A percentile compares a stretch with the other conserved stretches of the same genome.
Conservation (phyloP, 345 rosid genomes). For the Cochlearia excelsa region DNA sequence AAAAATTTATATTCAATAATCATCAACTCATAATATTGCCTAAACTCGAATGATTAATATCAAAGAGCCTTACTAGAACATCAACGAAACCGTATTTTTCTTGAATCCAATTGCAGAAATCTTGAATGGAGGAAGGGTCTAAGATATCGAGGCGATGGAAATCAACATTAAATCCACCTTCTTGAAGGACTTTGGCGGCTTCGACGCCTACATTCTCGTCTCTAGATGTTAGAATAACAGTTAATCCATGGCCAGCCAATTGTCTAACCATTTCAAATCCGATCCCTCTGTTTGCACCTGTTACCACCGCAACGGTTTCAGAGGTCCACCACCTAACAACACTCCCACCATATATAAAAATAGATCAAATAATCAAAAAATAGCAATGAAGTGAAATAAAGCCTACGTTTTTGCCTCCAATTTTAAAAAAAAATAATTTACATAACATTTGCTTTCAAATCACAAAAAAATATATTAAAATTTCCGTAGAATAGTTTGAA, state of each 20-base stretch:
- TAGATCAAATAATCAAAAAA: no score
- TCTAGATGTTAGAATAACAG: conserved; percentile 74
- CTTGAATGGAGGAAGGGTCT: conserved; percentile 51
- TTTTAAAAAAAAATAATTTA: no score
- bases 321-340: conserved; percentile 87
- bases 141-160: conserved; percentile 76
- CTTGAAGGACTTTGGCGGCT: conserved; percentile 72
- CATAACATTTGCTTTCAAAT: background rate
- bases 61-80: conserved; percentile 54
- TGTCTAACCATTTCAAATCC: conserved; percentile 93
- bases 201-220: conserved; percentile 71
- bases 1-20: no score
- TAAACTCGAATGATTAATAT: no score
- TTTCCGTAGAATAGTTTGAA: no score
- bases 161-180: conserved; percentile 76
- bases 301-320: conserved; percentile 83
- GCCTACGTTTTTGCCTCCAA: no score
- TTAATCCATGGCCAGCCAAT: conserved; percentile 77
- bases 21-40: no score
- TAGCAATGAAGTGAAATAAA: no score
- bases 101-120: conserved; percentile 60
- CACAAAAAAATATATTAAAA: no score
- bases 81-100: conserved; percentile 65
- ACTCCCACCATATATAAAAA: background rate
- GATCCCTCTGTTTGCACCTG: conserved; percentile 90